phyloP scores from a whole-genome alignment of 495 filamentous ascomycete species.

The Talaromyces adpressus region DNA sequence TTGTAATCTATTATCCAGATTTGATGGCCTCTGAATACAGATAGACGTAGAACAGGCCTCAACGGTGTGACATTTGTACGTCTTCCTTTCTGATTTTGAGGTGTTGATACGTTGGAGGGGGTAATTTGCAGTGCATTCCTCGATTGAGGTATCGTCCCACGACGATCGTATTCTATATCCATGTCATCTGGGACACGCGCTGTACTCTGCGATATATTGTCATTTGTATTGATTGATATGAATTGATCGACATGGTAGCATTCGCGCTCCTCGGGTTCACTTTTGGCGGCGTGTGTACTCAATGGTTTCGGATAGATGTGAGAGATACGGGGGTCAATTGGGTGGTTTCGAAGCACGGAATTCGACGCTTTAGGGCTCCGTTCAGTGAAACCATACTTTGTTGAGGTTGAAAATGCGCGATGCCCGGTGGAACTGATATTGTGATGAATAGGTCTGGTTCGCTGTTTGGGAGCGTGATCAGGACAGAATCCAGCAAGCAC shows the following conservation, averaged over 20 bases:
- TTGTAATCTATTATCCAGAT: neutral
- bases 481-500: slow-evolving; percentile 56
- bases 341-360: neutral
- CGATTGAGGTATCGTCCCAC: neutral
- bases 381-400: neutral
- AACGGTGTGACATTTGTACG: neutral
- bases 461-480: slow-evolving; percentile 40
- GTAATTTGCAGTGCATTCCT: neutral
- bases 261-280: neutral
- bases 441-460: neutral
- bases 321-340: neutral
- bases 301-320: slow-evolving; percentile 1
- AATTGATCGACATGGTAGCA: neutral
- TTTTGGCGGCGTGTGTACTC: slow-evolving; percentile 1
- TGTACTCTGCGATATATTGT: neutral
- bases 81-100: neutral
- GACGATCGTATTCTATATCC: neutral
- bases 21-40: neutral
- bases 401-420: neutral
- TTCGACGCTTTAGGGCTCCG: neutral
- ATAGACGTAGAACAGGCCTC: neutral
- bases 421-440: neutral
- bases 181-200: neutral
- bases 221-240: neutral
- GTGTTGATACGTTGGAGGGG: neutral